A percentile compares a stretch with the other conserved stretches of the same genome.
These are phyloP conservation scores for Chlorella sp. DNA, from an alignment of 139 green algal genomes.

Conservation along the genomic window DNA sequence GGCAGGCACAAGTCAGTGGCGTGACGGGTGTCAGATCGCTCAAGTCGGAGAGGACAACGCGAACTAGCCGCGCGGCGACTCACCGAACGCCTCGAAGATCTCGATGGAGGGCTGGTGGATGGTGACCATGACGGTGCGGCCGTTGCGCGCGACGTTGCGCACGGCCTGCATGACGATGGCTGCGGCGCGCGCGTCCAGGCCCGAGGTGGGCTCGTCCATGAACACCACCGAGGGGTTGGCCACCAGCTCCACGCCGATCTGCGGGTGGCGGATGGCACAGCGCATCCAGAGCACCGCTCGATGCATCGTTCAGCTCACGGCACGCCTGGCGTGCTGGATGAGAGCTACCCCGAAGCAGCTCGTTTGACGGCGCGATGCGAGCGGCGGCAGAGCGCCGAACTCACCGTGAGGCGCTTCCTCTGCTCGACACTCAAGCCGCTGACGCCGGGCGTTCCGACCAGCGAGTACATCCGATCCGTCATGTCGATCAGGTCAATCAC, in stretches of 20 bases:
- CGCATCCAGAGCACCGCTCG: too few species aligned
- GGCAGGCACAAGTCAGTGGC: too few species aligned
- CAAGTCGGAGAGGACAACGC: too few species aligned
- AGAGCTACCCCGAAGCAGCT: too few species aligned
- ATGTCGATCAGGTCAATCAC: conserved; percentile 79
- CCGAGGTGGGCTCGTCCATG: conserved; percentile 55
- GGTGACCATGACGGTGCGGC: conserved; percentile 84
- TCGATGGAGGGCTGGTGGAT: conserved; percentile 87
- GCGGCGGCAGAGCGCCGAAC: too few species aligned
- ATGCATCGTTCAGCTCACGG: too few species aligned
- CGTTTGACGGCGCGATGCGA: too few species aligned
- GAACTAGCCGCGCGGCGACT: too few species aligned
- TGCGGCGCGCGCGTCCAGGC: conserved; percentile 81
- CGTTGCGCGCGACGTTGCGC: conserved; percentile 66
- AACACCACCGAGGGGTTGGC: conserved; percentile 62
- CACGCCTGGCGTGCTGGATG: too few species aligned
- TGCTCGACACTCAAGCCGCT: conserved; percentile 73
- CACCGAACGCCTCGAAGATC: conserved; percentile 60
- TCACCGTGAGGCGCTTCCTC: conserved; percentile 85
- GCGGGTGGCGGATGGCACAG: too few species aligned
- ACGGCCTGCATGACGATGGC: conserved; percentile 82
- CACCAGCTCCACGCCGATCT: conserved; percentile 92
- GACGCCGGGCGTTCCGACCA: conserved; percentile 30
- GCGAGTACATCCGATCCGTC: conserved; percentile 14
- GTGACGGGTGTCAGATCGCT: too few species aligned